Evolutionary conservation across 768 basidiomycete genomes (phyloP).

Genomic region (Naganishia onofrii): DNA sequence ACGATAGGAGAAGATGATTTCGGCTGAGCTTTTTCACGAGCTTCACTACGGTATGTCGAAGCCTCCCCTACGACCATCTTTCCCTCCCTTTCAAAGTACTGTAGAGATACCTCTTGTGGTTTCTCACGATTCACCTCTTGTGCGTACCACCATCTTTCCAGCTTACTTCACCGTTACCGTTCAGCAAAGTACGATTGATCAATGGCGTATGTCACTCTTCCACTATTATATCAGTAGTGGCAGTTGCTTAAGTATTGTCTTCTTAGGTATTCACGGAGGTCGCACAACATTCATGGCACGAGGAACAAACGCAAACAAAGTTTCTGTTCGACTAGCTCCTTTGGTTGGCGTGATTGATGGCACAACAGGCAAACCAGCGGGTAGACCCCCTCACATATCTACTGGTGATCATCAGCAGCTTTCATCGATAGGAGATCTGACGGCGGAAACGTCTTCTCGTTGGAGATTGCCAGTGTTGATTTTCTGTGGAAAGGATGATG

Average conservation of each 20-base stretch:
- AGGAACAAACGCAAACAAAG: neutral
- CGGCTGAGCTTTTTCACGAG: neutral
- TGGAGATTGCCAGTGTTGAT: slow-evolving; percentile 15
- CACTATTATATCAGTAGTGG: neutral
- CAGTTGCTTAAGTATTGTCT: too few species aligned
- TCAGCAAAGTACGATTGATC: slow-evolving; percentile 5
- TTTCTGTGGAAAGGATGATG: slow-evolving; percentile 5
- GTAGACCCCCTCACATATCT: neutral
- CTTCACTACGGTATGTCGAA: neutral
- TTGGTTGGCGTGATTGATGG: slow-evolving; percentile 3
- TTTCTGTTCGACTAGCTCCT: neutral
- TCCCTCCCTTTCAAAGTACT: neutral
- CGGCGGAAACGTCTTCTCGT: neutral
- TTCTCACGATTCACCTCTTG: neutral
- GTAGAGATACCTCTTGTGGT: too few species aligned
- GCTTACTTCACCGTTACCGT: slow-evolving; percentile 17
- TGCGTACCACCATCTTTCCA: neutral
- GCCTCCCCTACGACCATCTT: neutral
- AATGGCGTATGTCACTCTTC: slow-evolving; percentile 14
- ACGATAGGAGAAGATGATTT: neutral
- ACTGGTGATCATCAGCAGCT: too few species aligned
- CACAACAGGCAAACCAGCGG: slow-evolving; percentile 3
- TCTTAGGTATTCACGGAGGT: neutral
- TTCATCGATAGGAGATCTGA: neutral
- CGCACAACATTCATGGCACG: slow-evolving; percentile 14